Conservation (phyloP, 1,284 basidiomycete species). For the Rhodotorula sp. region DNA sequence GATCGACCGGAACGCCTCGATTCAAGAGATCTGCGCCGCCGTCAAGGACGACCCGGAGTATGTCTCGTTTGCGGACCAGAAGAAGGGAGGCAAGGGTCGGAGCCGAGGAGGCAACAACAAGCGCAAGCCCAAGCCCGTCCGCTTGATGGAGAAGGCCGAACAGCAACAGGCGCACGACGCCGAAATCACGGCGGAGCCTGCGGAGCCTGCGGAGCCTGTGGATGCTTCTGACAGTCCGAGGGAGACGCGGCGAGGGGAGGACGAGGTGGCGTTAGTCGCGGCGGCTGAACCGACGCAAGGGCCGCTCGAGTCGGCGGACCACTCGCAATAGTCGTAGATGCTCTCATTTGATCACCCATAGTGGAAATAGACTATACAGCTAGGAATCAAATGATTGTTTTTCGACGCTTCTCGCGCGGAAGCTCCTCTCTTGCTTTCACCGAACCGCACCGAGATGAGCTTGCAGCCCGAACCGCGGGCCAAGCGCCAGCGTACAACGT, state of each 20-base stretch:
- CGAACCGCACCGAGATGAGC: not conserved
- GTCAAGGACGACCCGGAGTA: constrained; percentile 1
- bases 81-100: not conserved
- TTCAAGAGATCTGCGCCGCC: constrained; percentile 19
- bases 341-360: too few species aligned
- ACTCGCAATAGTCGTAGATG: too few species aligned
- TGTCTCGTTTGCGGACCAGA: not conserved
- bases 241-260: not conserved
- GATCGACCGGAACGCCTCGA: constrained; percentile 19
- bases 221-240: not conserved
- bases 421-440: not conserved
- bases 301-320: not conserved
- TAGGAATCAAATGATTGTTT: too few species aligned
- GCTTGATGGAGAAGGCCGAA: not conserved
- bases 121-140: not conserved
- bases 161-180: not conserved
- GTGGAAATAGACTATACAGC: too few species aligned
- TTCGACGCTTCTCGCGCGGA: not conserved
- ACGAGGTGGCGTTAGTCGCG: not conserved
- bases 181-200: not conserved
- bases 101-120: not conserved
- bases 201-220: not conserved
- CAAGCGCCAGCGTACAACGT: not conserved
- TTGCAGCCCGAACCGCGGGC: not conserved
- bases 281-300: not conserved